Base-by-base conservation (phyloP, 495 filamentous ascomycete species). In the Cercophora sp. region DNA sequence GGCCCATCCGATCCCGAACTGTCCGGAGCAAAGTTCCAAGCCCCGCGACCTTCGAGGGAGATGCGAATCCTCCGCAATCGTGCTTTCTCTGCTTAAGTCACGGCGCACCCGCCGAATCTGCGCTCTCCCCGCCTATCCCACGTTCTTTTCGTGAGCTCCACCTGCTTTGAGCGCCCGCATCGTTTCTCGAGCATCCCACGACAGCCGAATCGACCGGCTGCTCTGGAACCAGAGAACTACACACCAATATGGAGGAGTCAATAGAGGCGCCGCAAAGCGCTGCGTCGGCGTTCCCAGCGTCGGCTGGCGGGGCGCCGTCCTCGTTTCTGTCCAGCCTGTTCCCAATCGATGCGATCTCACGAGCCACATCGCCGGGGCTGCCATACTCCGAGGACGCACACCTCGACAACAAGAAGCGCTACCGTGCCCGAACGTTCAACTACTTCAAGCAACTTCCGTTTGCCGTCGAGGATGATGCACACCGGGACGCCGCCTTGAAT, bases 361-460 rank as follows among this genome's bases (percentile, higher is more conserved):
- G 74, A 34, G 71, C 73, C 15, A 76, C 75, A 8, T 75, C 75
- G 0, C 75, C 75, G 1, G 73, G 72, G 31, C 51, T 73, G 10
- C 66, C 70, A 9, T 65, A 57, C 41, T 56, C 63, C 35, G 53
- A 63, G 32, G 58, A 53, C 35, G 42, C 55, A 37, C 59, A 69
- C 45, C 57, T 63, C 36, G 67, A 70, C 35, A 62, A 76, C 57
- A 60, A 73, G 39, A 79, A 77, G 58, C 85, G 93, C 32, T 86
- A 87, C 67, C 85, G 91, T 48, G 89, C 89, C 27, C 84, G 92
- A 47, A 96, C 93, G 31, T 99, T 89, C 66, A 89, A 88, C 47
- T 99, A 97, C 71, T 87, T 88, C 65, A 73, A 84, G 54, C 85
- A 90, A 55, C 82, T 99, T 24, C 94, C 94, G 25, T 99, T 96